Conservation (phyloP, 2,329 filamentous ascomycete genomes). For the Hymenoscyphus scutula region DNA sequence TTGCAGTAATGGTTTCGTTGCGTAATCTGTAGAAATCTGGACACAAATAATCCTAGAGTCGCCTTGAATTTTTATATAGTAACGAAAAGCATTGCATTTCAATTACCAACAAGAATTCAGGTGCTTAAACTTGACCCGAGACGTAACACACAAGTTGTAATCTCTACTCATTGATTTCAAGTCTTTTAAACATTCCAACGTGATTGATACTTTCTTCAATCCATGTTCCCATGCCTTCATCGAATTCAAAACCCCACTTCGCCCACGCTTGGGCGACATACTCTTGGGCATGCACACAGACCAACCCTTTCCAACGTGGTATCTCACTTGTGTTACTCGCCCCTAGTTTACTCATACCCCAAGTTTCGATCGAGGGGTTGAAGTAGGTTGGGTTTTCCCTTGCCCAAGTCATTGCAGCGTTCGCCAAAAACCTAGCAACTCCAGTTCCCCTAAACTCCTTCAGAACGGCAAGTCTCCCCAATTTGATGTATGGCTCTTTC, state of each 20-base stretch:
- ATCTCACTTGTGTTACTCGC: constrained; percentile 41
- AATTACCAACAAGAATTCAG: not conserved
- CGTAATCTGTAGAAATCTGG: too few relatives aligned
- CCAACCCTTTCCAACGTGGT: constrained; percentile 68
- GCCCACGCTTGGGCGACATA: constrained; percentile 63
- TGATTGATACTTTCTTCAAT: constrained; percentile 82
- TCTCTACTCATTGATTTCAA: constrained; percentile 36
- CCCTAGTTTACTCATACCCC: constrained; percentile 45
- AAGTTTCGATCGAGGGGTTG: constrained; percentile 42
- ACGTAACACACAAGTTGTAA: not conserved
- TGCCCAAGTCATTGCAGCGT: constrained; percentile 66
- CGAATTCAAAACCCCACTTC: constrained; percentile 69
- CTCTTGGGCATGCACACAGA: constrained; percentile 78
- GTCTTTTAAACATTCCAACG: constrained; percentile 72
- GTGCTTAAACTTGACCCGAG: not conserved
- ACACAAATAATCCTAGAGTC: too few relatives aligned
- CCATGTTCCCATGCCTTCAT: constrained; percentile 75
- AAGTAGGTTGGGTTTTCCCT: constrained; percentile 56
- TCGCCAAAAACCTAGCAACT: constrained; percentile 64
- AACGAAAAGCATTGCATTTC: not conserved
- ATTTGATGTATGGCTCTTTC: constrained; percentile 74
- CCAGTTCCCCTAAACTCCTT: constrained; percentile 51
- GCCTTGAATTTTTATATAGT: too few relatives aligned
- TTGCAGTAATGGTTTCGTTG: too few relatives aligned
- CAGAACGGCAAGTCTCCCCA: constrained; percentile 74